Evolutionary conservation across 1,139 yeast genomes (phyloP).

Genomic region (Pneumocystis murina): DNA sequence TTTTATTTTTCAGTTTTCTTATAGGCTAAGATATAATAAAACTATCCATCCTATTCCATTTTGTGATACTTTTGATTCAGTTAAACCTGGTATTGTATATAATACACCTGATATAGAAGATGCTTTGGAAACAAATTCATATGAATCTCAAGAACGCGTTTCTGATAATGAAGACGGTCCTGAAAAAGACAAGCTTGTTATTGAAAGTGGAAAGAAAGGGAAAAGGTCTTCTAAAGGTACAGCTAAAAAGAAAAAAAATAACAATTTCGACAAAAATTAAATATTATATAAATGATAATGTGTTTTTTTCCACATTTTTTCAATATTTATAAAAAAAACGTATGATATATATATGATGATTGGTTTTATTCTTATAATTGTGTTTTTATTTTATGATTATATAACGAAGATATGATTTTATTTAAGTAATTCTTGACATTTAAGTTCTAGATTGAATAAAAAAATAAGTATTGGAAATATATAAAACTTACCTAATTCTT

Average conservation of each 20-base stretch:
- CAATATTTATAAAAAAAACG: not conserved
- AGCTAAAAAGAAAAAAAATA: constrained; percentile 17
- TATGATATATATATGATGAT: not conserved
- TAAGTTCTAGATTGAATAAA: not conserved
- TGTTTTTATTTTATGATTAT: too few species aligned
- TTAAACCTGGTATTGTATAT: constrained; percentile 23
- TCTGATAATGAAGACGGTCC: constrained; percentile 34
- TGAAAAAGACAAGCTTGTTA: not conserved
- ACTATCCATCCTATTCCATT: constrained; percentile 74
- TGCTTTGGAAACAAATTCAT: constrained; percentile 31
- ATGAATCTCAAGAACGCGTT: constrained; percentile 48
- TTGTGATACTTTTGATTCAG: constrained; percentile 35
- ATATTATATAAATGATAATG: not conserved
- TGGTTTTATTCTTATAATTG: too few species aligned
- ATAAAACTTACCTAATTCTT: not conserved
- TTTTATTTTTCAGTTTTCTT: not conserved
- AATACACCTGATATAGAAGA: constrained; percentile 47
- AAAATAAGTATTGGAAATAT: not conserved
- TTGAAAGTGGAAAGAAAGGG: not conserved
- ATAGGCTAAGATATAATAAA: constrained; percentile 41
- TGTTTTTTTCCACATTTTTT: not conserved
- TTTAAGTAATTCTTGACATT: not conserved
- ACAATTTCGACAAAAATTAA: constrained; percentile 20
- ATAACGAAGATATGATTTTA: not conserved
- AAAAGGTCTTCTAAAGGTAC: not conserved